Evolutionary conservation across 306 rosid genomes (phyloP), one percentile per base, ranked within the genome.

Genomic region (Senna siamea): DNA sequence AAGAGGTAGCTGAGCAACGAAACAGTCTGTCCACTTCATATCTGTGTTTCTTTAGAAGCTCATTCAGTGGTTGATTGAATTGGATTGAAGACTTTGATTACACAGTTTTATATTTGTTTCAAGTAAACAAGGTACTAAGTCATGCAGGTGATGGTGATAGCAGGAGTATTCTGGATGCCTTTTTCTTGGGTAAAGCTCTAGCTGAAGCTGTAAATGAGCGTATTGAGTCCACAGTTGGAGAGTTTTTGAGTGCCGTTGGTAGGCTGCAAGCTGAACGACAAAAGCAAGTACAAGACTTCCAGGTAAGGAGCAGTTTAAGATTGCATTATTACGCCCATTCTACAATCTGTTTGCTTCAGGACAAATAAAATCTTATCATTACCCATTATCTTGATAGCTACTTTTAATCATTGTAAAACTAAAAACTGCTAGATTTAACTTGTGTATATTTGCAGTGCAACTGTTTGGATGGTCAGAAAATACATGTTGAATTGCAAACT

Each of bases 181-280:
- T 94, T 84, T 94, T 94, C 93, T 77, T 94, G 83, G 99, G 99
- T 48, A 94, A 92, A 74, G 99, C 99, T 79, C 55, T 94, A 5
- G 99, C 96, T 11, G 99, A 94, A 81, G 93, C 96, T 52, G 43
- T 94, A 62, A 92, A 89, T 34, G 98, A 94, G 81, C 93, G 99
- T 12, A 72, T 94, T 20, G 99, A 94, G 81, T 94, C 99, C 11
- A 70, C 88, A 15, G 83, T 94, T 9, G 99, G 99, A 2, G 99
- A 92, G 86, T 6, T 94, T 52, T 83, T 92, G 67, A 81, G 98
- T 66, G 32, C 86, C 30, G 79, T 94, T 77, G 96, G 99, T 66
- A 90, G 90, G 87, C 73, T 90, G 78, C 99, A 94, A 86, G 89
- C 99, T 50, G 99, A 94, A 84, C 96, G 86, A 78, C 96, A 90